Conservation (phyloP, 2,329 filamentous ascomycete species). For the Ambrosiella beaveri region DNA sequence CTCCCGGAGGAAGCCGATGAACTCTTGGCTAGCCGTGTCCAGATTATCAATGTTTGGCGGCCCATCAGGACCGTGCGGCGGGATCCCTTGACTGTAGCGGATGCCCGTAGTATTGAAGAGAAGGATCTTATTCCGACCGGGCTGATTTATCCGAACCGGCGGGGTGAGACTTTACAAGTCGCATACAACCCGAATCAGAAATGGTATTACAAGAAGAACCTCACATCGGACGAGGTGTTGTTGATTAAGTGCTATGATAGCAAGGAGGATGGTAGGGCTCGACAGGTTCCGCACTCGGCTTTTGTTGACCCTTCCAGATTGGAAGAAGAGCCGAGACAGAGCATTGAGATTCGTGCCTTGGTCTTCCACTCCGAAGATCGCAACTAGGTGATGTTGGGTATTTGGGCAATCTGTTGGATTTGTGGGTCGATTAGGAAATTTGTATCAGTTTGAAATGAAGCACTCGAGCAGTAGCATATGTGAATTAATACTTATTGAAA, state of each 20-base stretch:
- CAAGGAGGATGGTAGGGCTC: conserved; percentile 23
- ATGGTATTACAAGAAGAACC: conserved; percentile 36
- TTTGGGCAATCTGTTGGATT: background rate
- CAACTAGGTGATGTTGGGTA: conserved; percentile 15
- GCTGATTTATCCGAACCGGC: conserved; percentile 31
- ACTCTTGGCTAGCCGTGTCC: conserved; percentile 24
- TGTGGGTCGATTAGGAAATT: background rate
- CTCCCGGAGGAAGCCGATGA: conserved; percentile 26
- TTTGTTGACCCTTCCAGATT: conserved; percentile 33
- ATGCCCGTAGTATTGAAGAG: conserved; percentile 32
- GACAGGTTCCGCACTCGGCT: conserved; percentile 33
- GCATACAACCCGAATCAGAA: conserved; percentile 25
- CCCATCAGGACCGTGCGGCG: conserved; percentile 26
- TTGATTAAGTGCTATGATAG: conserved; percentile 44
- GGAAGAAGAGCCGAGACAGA: conserved; percentile 40
- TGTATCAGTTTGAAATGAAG: no score
- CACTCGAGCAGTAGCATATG: no score
- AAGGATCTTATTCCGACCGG: conserved; percentile 31
- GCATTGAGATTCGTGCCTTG: conserved; percentile 40
- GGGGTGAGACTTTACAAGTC: conserved; percentile 32
- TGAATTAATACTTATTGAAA: no score
- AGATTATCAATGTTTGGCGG: conserved; percentile 37
- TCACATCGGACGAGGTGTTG: conserved; percentile 35
- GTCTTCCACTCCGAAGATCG: conserved; percentile 31
- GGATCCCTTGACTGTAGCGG: conserved; percentile 37